Percentiles rank a stretch among this genome's conserved stretches.
Evolutionary conservation across 2,329 filamentous ascomycete genomes (phyloP).

Genomic region (Didymellaceae sp.): DNA sequence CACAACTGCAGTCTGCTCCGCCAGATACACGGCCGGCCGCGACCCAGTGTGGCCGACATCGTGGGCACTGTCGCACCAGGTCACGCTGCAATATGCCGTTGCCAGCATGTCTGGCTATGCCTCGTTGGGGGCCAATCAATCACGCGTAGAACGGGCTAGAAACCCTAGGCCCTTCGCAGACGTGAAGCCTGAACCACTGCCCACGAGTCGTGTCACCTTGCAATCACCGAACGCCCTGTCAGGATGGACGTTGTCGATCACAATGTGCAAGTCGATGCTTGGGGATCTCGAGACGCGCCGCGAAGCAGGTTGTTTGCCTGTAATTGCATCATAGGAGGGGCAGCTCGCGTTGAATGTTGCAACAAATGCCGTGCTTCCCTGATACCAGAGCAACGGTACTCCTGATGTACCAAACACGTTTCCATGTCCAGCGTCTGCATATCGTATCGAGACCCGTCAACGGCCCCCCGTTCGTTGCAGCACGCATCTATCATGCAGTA

Average conservation of each 20-base stretch:
- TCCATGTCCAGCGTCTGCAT: constrained; percentile 18
- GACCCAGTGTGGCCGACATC: constrained; percentile 1
- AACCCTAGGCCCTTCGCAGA: constrained; percentile 28
- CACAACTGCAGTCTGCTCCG: too few relatives aligned
- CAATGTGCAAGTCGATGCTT: constrained; percentile 4
- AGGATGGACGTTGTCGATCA: background rate
- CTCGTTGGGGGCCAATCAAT: constrained; percentile 39
- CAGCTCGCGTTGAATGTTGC: constrained; percentile 19
- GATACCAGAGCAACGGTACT: constrained; percentile 23
- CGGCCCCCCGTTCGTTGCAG: constrained; percentile 20
- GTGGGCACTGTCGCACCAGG: constrained; percentile 31
- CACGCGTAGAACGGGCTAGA: constrained; percentile 42
- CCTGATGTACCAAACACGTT: constrained; percentile 21
- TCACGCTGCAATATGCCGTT: constrained; percentile 31
- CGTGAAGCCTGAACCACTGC: constrained; percentile 14
- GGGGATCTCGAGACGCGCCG: constrained; percentile 4
- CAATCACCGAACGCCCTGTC: background rate
- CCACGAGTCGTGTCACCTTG: constrained; percentile 37
- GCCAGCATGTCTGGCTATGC: constrained; percentile 26
- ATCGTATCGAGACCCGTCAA: constrained; percentile 20
- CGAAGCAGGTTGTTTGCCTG: constrained; percentile 20
- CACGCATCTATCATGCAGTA: constrained; percentile 21
- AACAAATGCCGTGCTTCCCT: constrained; percentile 25
- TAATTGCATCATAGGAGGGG: constrained; percentile 34
- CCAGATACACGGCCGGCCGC: too few relatives aligned